Conservation (phyloP, 2,329 filamentous ascomycete genomes). For the Talaromyces atroroseus region DNA sequence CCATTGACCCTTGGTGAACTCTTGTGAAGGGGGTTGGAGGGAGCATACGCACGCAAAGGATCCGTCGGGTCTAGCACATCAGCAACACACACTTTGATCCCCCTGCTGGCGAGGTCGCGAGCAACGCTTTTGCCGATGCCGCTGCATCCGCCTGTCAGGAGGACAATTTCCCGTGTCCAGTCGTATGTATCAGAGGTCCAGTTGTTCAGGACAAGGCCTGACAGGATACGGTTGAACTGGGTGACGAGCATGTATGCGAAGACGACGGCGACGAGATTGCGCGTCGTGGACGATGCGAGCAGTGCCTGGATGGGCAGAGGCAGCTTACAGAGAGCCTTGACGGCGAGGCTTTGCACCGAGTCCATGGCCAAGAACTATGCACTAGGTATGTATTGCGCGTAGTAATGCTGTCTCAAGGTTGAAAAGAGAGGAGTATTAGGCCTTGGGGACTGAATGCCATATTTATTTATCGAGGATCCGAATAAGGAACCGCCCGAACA, state of each 20-base stretch:
- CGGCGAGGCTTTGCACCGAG: neutral
- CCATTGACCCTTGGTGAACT: no score
- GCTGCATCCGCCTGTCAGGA: conserved; percentile 33
- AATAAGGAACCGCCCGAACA: no score
- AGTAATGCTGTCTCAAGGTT: no score
- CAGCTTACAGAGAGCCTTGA: conserved; percentile 15
- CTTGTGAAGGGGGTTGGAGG: no score
- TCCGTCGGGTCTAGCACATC: conserved; percentile 31
- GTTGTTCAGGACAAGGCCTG: conserved; percentile 14
- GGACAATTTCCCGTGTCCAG: conserved; percentile 26
- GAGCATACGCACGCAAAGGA: conserved; percentile 23
- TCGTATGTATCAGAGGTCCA: conserved; percentile 29
- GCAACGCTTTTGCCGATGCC: conserved; percentile 36
- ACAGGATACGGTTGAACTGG: conserved; percentile 25
- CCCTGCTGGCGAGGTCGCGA: conserved; percentile 24
- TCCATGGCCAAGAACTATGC: neutral
- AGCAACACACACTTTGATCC: conserved; percentile 31
- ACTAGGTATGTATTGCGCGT: no score
- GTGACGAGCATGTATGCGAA: conserved; percentile 23
- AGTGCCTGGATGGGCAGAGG: conserved; percentile 24
- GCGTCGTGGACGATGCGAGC: conserved; percentile 23
- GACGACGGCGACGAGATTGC: conserved; percentile 22
- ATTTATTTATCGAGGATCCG: no score
- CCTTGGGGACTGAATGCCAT: no score
- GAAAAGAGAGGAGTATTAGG: no score